Conservation (phyloP, 345 rosid species). For the Bruguiera sexangula region DNA sequence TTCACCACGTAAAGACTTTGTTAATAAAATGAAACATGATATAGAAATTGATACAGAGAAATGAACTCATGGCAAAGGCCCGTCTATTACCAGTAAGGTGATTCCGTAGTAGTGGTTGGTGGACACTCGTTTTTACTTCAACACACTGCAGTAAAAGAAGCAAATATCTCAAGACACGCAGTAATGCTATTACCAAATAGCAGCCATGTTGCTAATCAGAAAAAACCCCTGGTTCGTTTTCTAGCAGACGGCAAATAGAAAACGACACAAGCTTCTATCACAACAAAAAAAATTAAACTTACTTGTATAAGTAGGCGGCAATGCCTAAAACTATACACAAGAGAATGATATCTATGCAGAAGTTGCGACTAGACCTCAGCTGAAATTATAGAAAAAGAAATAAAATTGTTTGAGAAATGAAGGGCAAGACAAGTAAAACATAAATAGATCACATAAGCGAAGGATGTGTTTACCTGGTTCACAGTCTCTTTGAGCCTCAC, state of each 20-base stretch:
- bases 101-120: neutral
- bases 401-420: neutral
- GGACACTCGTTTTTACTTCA: slow-evolving; percentile 31
- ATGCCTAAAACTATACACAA: slow-evolving; percentile 26
- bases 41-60: neutral
- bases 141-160: slow-evolving; percentile 31
- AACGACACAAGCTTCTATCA: neutral
- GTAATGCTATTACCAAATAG: neutral
- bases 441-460: neutral
- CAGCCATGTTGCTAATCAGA: too few relatives aligned
- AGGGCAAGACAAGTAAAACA: neutral
- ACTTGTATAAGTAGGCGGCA: slow-evolving; percentile 35
- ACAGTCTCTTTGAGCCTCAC: slow-evolving; percentile 33
- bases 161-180: neutral
- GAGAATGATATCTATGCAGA: slow-evolving; percentile 32
- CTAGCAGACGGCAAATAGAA: neutral
- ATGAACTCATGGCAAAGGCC: neutral
- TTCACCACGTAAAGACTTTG: too few relatives aligned
- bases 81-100: neutral
- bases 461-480: slow-evolving; percentile 19
- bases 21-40: too few relatives aligned
- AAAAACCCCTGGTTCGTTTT: neutral
- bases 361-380: slow-evolving; percentile 37
- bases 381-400: slow-evolving; percentile 5
- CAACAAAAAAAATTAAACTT: neutral